A percentile compares a stretch with the other conserved stretches of the same genome.
Conservation (phyloP, 2,329 filamentous ascomycete genomes). For the Westerdykella ornata region DNA sequence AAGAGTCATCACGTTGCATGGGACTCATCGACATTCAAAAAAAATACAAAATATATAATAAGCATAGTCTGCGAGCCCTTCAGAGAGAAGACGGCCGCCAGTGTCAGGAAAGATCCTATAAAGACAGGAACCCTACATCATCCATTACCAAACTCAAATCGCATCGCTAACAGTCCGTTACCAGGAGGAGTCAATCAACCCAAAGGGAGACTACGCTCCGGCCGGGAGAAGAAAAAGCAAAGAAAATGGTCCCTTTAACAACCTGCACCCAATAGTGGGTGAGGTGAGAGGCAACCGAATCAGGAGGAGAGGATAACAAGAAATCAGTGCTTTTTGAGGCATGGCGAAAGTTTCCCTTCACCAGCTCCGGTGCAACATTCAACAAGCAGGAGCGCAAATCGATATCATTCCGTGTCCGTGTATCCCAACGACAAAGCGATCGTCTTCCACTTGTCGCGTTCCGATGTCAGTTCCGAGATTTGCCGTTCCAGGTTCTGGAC, state of each 20-base stretch:
- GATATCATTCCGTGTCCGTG: slow-evolving; percentile 30
- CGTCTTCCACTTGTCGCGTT: slow-evolving; percentile 39
- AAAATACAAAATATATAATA: neutral
- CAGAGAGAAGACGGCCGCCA: neutral
- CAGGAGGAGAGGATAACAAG: slow-evolving; percentile 7
- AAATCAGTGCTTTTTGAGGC: slow-evolving; percentile 20
- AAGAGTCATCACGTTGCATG: no score
- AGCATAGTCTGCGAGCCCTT: neutral
- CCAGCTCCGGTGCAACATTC: slow-evolving; percentile 33
- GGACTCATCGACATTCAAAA: neutral
- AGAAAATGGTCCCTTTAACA: slow-evolving; percentile 5
- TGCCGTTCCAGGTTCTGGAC: slow-evolving; percentile 67
- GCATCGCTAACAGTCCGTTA: slow-evolving; percentile 5
- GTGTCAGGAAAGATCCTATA: neutral
- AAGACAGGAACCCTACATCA: neutral
- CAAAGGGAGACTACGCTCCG: slow-evolving; percentile 33
- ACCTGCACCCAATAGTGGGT: slow-evolving; percentile 3
- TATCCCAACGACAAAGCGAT: slow-evolving; percentile 36
- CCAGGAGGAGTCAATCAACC: slow-evolving; percentile 37
- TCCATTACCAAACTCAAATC: neutral
- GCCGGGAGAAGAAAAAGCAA: slow-evolving; percentile 13
- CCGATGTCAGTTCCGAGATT: slow-evolving; percentile 61
- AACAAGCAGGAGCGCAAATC: slow-evolving; percentile 22
- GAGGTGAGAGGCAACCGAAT: slow-evolving; percentile 2
- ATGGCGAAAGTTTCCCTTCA: slow-evolving; percentile 24